Evolutionary conservation across 257 asterid genomes (phyloP), one percentile per base, ranked within the genome.

Genomic region (Nicotiana benthamiana): DNA sequence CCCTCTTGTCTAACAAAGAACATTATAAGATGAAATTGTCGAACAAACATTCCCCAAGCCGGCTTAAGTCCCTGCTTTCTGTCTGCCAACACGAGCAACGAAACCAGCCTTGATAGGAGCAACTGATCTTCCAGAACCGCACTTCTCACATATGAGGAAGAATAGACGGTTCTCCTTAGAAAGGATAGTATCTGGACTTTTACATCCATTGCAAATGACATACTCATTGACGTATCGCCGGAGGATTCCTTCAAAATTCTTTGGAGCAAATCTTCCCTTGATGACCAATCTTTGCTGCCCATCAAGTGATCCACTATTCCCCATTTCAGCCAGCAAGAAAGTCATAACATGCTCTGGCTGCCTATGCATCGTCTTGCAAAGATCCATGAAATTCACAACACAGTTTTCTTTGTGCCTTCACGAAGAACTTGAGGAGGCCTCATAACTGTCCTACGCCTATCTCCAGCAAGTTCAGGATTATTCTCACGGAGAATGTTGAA

Each of bases 381-480:
- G 93, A 88, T 95, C 99, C 99, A 95, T 95, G 87, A 95, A 95
- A 86, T 95, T 95, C 75, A 90, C 98, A 70, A 95, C 34, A 95
- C 98, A 1, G 99, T 95, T 87, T 95, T 95, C 90, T 95, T 95
- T 28, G 99, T 95, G 81, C 98, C 99, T 84, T 93, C 99, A 82
- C 99, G 99, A 82, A 95, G 99, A 81, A 95, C 97, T 84, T 95
- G 99, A 72, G 99, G 99, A 43, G 99, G 99, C 84, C 97, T 89
- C 97, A 95, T 92, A 26, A 95, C 97, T n/a, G 98, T 95, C 82
- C 99, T 91, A 24, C 98, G 98, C 88, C 99, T 88, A 82, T 94
- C 98, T 65, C 99, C 98, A 75, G 97, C 97, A 83, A 95, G 98
- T 86, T 95, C 99, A 1, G 99, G 98, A 79, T 95, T 95, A 76